A percentile compares a stretch with the other conserved stretches of the same genome.
Evolutionary conservation across 768 basidiomycete species (phyloP).

Genomic region (Collybiopsis luxurians): DNA sequence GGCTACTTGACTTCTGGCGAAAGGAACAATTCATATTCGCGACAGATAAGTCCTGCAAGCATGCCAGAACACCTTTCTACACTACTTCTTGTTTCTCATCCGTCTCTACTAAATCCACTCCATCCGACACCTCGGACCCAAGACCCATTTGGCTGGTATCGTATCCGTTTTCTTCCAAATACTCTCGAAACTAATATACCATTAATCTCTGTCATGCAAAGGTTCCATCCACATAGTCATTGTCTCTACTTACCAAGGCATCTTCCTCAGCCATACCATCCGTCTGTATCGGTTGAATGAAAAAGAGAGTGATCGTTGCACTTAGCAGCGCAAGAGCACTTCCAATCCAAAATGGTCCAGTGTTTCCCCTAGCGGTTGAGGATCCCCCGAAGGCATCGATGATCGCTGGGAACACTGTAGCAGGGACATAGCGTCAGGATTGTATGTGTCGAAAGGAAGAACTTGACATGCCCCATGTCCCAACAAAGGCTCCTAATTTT

Average conservation of each 20-base stretch:
- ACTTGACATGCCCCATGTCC: slow-evolving; percentile 75
- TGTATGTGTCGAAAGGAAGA: slow-evolving; percentile 45
- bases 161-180: slow-evolving; percentile 76
- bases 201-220: neutral
- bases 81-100: too few species aligned
- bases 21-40: too few species aligned
- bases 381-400: slow-evolving; percentile 61
- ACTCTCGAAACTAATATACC: slow-evolving; percentile 66
- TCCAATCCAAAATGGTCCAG: slow-evolving; percentile 88
- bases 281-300: slow-evolving; percentile 68
- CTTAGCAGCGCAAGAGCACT: slow-evolving; percentile 79
- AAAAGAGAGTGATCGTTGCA: slow-evolving; percentile 67
- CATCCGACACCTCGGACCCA: neutral
- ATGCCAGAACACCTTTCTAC: too few species aligned
- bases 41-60: too few species aligned
- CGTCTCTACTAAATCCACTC: too few species aligned
- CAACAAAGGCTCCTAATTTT: slow-evolving; percentile 81
- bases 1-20: too few species aligned
- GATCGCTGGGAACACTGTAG: neutral
- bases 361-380: slow-evolving; percentile 54
- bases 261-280: slow-evolving; percentile 85
- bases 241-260: slow-evolving; percentile 39
- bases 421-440: neutral
- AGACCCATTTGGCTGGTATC: slow-evolving; percentile 76
- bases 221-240: neutral